Base-by-base conservation (phyloP, 305 asterid genomes). In the Fraxinus latifolia region DNA sequence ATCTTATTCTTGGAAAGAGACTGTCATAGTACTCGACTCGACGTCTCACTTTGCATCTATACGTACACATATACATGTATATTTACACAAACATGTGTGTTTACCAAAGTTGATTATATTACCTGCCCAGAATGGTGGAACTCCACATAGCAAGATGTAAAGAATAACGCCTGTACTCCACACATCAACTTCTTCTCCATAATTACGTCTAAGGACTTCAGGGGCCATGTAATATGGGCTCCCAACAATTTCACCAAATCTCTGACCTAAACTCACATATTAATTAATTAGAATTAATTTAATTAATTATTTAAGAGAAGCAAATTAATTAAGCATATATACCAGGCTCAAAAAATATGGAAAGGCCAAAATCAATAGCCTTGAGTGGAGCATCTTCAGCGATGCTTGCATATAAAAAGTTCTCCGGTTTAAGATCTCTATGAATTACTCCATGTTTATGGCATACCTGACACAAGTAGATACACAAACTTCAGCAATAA, bases 201-300 rank as follows among this genome's bases (percentile, higher is more conserved):
- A 95, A 80, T 87, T 90, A 4, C 98, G 89, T 79, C 91, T 74
- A 3, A 95, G 91, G 15, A 95, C 98, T 89, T 95, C 99, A 0
- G 98, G 98, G 47, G 98, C 98, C 97, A 95, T 94, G 91, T 95
- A 95, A 77, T 95, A 95, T 17, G 99, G 99, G 84, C 99, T 95
- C 84, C 99, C 97, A 50, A 95, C 98, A 0, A 95, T 93, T 86
- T 95, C 99, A 42, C 81, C 11, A 82, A 95, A 95, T 73, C 89
- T 83, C 82, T 94, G 97, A 77, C 92, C 98, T 95, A 42, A 75
- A 3, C 76, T 7, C 44, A 25, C 37, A n/a, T 14, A 60, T 62
- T 21, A 62, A 58, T 58, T 5, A 5, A 55, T 55, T 55, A n/a
- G 5, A 60, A 58, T 58, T n/a, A 58, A 23, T 62, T 9, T 42